Evolutionary conservation across 129 eudicot species (phyloP), one percentile per base, ranked within the genome.

Genomic region (Ambrosia artemisiifolia): DNA sequence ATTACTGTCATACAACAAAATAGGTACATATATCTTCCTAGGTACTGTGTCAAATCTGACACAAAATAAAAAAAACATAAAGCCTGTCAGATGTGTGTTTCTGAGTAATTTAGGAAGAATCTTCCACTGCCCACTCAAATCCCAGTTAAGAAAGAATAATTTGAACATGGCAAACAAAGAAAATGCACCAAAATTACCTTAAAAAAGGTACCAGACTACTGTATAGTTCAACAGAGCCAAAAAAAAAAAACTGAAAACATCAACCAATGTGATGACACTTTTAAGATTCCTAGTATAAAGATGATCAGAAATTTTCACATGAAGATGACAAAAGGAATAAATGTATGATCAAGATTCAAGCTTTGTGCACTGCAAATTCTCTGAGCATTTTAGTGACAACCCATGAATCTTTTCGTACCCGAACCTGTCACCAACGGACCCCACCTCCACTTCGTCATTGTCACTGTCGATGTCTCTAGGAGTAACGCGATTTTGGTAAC

Each of bases 381-480:
- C 80, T 18, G 77, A 40, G 80, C 98, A 89, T 64, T 74, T 80
- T 46, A 74, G 71, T 13, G 14, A 36, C 62, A 75, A 63, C 32
- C 67, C 72, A 59, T 78, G 69, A 60, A 85, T 63, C 63, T 84
- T 86, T 62, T 82, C 83, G 30, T 82, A 76, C 30, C 92, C 92
- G 66, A 85, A 91, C 40, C 80, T 54, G 20, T 78, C 97, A 51
- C 93, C 91, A 5, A 90, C 79, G 1, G 88, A 72, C 44, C 97
- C 97, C 68, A 80, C 78, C 54, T 83, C 94, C 16, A 70, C 62
- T 76, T 90, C 97, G 13, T 95, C 99, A 54, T 90, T 88, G 73
- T 95, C 99, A 74, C 99, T 95, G 48, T 90, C 93, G 4, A 95
- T 79, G 10, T 83, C 84, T 24, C 59, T 81, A 42, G 94, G 96